These are phyloP conservation scores for Dactylis glomerata DNA, from an alignment of 176 grass and related monocot species.

Conservation along the genomic window DNA sequence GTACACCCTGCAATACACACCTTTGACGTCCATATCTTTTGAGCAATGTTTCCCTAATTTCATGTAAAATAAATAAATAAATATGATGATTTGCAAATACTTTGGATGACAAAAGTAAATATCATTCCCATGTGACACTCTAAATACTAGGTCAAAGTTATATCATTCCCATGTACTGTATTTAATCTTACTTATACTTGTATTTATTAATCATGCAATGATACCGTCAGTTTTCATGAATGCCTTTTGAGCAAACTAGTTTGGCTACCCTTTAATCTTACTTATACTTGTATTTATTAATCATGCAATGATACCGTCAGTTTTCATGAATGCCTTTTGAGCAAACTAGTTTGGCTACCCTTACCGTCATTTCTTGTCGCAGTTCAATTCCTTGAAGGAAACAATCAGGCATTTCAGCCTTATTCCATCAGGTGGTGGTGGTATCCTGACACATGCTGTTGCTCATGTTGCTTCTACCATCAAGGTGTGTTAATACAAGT, in stretches of 20 bases:
- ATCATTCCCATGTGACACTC: not conserved
- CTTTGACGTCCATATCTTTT: constrained; percentile 13
- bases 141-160: not conserved
- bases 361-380: constrained; percentile 13
- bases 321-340: constrained; percentile 1
- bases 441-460: constrained; percentile 78
- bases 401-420: constrained; percentile 89
- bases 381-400: constrained; percentile 88
- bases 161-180: not conserved
- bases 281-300: not conserved
- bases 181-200: not conserved
- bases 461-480: constrained; percentile 78
- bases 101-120: not conserved
- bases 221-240: not conserved
- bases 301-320: constrained; percentile 8
- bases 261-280: not conserved
- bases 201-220: constrained; percentile 20
- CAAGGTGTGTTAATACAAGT: constrained; percentile 53
- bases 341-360: constrained; percentile 1
- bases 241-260: not conserved
- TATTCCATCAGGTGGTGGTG: constrained; percentile 80
- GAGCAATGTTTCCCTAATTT: not conserved
- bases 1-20: not conserved
- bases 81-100: not conserved
- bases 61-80: not conserved